Evolutionary conservation across 2,329 filamentous ascomycete genomes (phyloP), one percentile per base, ranked within the genome.

Genomic region (Ophiostoma fasciatum): DNA sequence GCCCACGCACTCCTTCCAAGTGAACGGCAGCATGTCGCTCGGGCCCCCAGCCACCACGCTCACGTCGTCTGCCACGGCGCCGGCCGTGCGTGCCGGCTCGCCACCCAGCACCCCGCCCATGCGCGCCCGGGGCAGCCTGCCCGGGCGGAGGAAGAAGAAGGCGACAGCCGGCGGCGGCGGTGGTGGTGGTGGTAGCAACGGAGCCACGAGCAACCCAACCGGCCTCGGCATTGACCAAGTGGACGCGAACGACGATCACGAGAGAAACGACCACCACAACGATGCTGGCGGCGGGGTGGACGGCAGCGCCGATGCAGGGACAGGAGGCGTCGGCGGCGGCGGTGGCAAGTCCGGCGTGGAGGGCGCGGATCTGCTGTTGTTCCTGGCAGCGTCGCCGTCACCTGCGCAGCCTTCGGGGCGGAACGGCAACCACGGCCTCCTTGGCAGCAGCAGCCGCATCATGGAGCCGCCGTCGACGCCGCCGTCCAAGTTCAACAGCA

Each of bases 381-480:
- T 88, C 55, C 72, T 96, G 13, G 87, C 87, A 33, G 83, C 84
- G 35, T 96, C 88, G 7, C 90, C 90, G 1, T 93, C 85, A 0
- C 84, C 85, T 1, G 84, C 82, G 31, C 74, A 78, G 36, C 63
- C 66, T n/a, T n/a, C n/a, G n/a, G n/a, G n/a, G n/a, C n/a, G n/a
- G n/a, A n/a, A n/a, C n/a, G n/a, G n/a, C n/a, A n/a, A n/a, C n/a
- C n/a, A n/a, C n/a, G n/a, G n/a, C n/a, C n/a, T n/a, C n/a, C n/a
- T n/a, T n/a, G n/a, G n/a, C 18, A 57, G 61, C 11, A 56, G 58
- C 30, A 62, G 66, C 37, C 61, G 62, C 31, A 63, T 67, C 40
- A 76, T 77, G 68, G 71, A 78, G 28, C 74, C 77, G 19, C 78
- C 78, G 1, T 82, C 78, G 10, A 87, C 81, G n/a, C 81, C 81